Evolutionary conservation across 306 rosid genomes (phyloP).

Genomic region (Begonia peltatifolia): DNA sequence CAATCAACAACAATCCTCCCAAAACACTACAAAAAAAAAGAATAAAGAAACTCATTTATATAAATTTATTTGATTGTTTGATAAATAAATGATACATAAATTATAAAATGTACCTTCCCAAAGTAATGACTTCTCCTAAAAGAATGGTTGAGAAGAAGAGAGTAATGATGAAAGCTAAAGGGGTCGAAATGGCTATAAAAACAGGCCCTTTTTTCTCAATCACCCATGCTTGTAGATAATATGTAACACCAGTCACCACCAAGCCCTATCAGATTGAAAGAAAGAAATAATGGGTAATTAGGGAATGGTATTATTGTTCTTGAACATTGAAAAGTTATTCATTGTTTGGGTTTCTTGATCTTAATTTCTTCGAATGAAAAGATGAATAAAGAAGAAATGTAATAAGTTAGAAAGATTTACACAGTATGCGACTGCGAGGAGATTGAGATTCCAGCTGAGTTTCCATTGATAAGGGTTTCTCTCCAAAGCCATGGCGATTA

Average conservation of each 20-base stretch:
- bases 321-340: too few species aligned
- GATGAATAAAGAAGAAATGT: background rate
- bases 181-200: slow-evolving; percentile 73
- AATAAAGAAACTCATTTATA: background rate
- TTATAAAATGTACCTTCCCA: slow-evolving; percentile 48
- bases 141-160: slow-evolving; percentile 37
- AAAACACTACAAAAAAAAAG: slow-evolving; percentile 29
- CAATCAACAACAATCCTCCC: slow-evolving; percentile 44
- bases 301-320: too few species aligned
- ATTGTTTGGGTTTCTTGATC: too few species aligned
- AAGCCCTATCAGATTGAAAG: slow-evolving; percentile 32
- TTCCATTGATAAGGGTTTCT: slow-evolving; percentile 61
- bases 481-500: slow-evolving; percentile 49
- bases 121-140: slow-evolving; percentile 39
- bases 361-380: background rate
- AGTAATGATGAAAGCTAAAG: slow-evolving; percentile 51
- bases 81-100: background rate
- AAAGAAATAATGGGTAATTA: too few species aligned
- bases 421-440: slow-evolving; percentile 51
- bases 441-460: slow-evolving; percentile 60
- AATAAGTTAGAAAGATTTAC: slow-evolving; percentile 20
- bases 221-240: slow-evolving; percentile 69
- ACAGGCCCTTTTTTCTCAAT: slow-evolving; percentile 81
- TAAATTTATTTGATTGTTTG: background rate
- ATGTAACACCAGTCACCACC: slow-evolving; percentile 66